phyloP scores from a whole-genome alignment of 768 basidiomycete genomes.

The Coprinellus aureogranulatus region DNA sequence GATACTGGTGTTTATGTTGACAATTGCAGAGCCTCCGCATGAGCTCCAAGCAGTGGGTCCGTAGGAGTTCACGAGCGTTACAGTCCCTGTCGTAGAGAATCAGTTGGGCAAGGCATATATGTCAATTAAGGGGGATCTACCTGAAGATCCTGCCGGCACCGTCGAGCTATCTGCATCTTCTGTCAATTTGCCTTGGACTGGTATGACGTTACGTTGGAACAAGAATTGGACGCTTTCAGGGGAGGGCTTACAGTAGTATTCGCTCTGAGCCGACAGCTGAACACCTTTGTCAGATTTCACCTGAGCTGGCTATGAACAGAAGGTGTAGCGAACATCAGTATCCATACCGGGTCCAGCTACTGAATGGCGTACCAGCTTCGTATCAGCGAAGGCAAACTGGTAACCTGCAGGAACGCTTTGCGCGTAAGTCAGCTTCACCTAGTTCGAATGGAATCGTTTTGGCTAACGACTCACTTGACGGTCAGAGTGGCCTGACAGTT shows the following conservation, averaged over 20 bases:
- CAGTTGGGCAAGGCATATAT: too few relatives aligned
- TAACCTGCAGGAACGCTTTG: neutral
- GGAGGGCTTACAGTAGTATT: neutral
- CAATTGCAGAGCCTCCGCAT: neutral
- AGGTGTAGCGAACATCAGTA: too few relatives aligned
- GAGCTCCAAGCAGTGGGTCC: neutral
- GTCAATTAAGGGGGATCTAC: neutral
- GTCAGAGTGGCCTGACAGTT: constrained; percentile 1
- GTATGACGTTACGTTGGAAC: too few relatives aligned
- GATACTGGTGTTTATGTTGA: neutral
- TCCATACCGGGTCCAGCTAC: too few relatives aligned
- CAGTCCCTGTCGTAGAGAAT: neutral
- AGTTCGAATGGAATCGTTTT: neutral
- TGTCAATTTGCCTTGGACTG: neutral
- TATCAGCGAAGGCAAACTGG: neutral
- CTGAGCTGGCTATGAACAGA: neutral
- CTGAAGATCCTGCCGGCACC: neutral
- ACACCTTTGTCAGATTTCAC: neutral
- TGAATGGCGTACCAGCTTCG: neutral
- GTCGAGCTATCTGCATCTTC: neutral
- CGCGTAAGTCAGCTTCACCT: too few relatives aligned
- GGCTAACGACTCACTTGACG: neutral
- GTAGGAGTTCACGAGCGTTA: neutral
- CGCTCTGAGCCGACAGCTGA: neutral
- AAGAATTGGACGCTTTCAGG: neutral